Evolutionary conservation across 2,329 filamentous ascomycete species (phyloP).

Genomic region (Paecilomyces niveus): DNA sequence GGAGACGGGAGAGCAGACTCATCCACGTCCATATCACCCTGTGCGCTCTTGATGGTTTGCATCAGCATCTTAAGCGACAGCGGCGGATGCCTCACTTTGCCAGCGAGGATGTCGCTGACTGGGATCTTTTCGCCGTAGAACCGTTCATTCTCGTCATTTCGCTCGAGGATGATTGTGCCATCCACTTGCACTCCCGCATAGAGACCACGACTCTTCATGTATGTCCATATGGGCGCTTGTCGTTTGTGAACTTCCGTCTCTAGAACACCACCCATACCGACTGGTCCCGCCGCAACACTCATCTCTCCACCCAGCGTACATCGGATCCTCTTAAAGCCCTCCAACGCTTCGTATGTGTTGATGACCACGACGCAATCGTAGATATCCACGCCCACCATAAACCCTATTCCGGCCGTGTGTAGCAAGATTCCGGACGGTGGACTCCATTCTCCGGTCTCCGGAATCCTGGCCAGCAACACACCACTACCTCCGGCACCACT

Average conservation of each 20-base stretch:
- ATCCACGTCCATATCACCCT: constrained; percentile 74
- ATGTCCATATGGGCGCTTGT: constrained; percentile 69
- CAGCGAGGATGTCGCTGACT: constrained; percentile 56
- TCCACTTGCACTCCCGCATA: constrained; percentile 84
- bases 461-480: constrained; percentile 70
- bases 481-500: constrained; percentile 87
- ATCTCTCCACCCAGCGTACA: constrained; percentile 79
- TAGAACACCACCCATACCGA: constrained; percentile 66
- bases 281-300: constrained; percentile 67
- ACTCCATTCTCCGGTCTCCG: constrained; percentile 80
- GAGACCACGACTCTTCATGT: constrained; percentile 82
- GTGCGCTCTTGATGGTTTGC: constrained; percentile 80
- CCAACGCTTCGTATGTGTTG: constrained; percentile 75
- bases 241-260: constrained; percentile 63
- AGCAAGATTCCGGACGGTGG: constrained; percentile 85
- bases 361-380: constrained; percentile 95
- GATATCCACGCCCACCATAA: constrained; percentile 85
- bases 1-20: constrained; percentile 57
- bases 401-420: constrained; percentile 82
- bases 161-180: constrained; percentile 77
- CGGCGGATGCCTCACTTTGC: constrained; percentile 53
- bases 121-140: constrained; percentile 68
- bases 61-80: constrained; percentile 55
- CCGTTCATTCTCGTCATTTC: constrained; percentile 77
- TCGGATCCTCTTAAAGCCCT: constrained; percentile 72